Conservation (phyloP, 2,329 filamentous ascomycete species). For the Pyrenochaeta sp. region DNA sequence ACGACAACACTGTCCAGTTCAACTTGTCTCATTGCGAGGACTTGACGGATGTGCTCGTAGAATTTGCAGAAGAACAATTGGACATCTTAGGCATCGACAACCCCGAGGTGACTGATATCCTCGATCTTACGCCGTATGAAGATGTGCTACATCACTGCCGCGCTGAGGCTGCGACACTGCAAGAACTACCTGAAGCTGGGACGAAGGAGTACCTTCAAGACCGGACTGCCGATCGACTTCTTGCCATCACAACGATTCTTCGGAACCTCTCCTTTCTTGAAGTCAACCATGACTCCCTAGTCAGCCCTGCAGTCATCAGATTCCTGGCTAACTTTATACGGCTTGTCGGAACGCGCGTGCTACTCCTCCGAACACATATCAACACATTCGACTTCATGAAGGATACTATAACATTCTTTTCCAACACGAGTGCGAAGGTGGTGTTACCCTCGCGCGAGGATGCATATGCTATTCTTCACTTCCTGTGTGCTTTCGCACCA, state of each 20-base stretch:
- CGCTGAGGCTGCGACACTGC: conserved; percentile 73
- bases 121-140: conserved; percentile 84
- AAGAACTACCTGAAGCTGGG: conserved; percentile 76
- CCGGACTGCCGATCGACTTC: conserved; percentile 82
- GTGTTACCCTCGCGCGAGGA: conserved; percentile 87
- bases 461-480: conserved; percentile 83
- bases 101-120: conserved; percentile 83
- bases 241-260: conserved; percentile 90
- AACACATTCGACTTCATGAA: conserved; percentile 98
- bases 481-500: conserved; percentile 89
- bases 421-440: conserved; percentile 82
- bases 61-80: conserved; percentile 89
- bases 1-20: conserved; percentile 41
- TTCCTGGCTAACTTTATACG: conserved; percentile 85
- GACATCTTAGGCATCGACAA: conserved; percentile 85
- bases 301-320: conserved; percentile 78
- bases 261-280: conserved; percentile 89
- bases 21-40: conserved; percentile 67
- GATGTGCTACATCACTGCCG: conserved; percentile 83
- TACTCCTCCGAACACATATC: conserved; percentile 79
- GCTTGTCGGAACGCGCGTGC: conserved; percentile 86
- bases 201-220: conserved; percentile 82
- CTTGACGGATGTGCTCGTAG: conserved; percentile 83
- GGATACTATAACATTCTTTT: conserved; percentile 86
- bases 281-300: conserved; percentile 77